Evolutionary conservation across 2,329 filamentous ascomycete genomes (phyloP), one percentile per base, ranked within the genome.

Genomic region (Blastomyces emzantsi): DNA sequence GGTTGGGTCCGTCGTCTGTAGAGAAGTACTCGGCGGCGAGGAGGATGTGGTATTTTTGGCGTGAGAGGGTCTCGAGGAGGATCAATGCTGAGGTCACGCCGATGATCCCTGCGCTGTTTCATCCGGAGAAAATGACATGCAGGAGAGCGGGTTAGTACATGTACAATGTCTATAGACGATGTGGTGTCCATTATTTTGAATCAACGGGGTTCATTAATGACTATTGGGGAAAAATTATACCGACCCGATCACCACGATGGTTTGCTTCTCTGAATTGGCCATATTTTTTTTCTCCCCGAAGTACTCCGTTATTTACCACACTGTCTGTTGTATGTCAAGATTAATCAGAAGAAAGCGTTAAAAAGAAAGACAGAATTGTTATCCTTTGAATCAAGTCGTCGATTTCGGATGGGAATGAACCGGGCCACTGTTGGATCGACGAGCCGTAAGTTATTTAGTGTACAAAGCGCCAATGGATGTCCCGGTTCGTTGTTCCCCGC

Each of bases 21-120:
- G 77, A 77, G 61, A 78, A 74, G 55, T 78, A 74, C 28, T 73
- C 69, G 43, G 78, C 77, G 56, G 79, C 67, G 19, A 80, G 70
- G 13, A 76, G 69, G 62, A 80, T 71, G 41, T 67, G 64, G 22
- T 68, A 65, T 63, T 64, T 58, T 33, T 69, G 66, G 64, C 72
- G 69, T 69, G 74, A 17, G 54, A 67, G n/a, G 59, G 65, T 30
- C 28, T 62, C 28, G 71, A 69, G 57, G 67, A 66, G 63, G 71
- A 68, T 71, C 74, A 77, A 68, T 1, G 76, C 76, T 15, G 73
- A 73, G 30, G 75, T 69, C 52, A 78, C 72, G 19, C 77, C 77
- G 60, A 77, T 70, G 1, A 78, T 72, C 3, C 77, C 77, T 22
- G 77, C 76, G 52, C 77, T 78, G 61, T 52, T 54, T 60, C 51